These are phyloP conservation scores for Xylariomycetidae sp. DNA, from an alignment of 2,329 filamentous ascomycete species.

Conservation along the genomic window DNA sequence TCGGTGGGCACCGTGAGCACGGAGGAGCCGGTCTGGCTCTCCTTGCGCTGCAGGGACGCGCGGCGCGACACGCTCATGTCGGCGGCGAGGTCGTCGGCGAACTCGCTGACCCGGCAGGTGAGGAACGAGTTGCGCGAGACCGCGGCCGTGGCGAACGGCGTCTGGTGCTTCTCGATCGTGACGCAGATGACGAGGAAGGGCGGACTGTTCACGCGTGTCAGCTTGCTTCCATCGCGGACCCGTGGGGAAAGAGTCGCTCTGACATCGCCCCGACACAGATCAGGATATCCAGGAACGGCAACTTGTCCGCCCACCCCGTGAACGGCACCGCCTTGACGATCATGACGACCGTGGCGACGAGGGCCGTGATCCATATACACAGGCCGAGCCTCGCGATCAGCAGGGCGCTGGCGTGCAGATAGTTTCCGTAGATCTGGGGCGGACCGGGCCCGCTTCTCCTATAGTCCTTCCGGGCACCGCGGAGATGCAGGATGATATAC, in stretches of 20 bases:
- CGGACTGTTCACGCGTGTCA: constrained; percentile 12
- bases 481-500: constrained; percentile 25
- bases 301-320: constrained; percentile 18
- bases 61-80: constrained; percentile 22
- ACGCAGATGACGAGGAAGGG: constrained; percentile 23
- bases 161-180: constrained; percentile 24
- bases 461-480: constrained; percentile 20
- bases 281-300: constrained; percentile 25
- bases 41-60: constrained; percentile 18
- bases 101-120: constrained; percentile 17
- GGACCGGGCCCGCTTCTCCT: constrained; percentile 14
- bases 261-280: constrained; percentile 27
- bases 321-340: constrained; percentile 15
- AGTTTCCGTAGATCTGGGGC: constrained; percentile 23
- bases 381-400: constrained; percentile 25
- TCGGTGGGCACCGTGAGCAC: constrained; percentile 18
- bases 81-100: constrained; percentile 17
- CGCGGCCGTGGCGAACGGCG: constrained; percentile 23
- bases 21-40: constrained; percentile 13
- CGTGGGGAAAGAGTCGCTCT: constrained; percentile 4
- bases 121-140: constrained; percentile 20
- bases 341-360: constrained; percentile 24
- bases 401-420: constrained; percentile 24
- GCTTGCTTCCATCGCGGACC: constrained; percentile 3
- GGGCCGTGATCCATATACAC: constrained; percentile 23